phyloP scores from a whole-genome alignment of 2,329 filamentous ascomycete genomes.

The Tricladium varicosporioides region DNA sequence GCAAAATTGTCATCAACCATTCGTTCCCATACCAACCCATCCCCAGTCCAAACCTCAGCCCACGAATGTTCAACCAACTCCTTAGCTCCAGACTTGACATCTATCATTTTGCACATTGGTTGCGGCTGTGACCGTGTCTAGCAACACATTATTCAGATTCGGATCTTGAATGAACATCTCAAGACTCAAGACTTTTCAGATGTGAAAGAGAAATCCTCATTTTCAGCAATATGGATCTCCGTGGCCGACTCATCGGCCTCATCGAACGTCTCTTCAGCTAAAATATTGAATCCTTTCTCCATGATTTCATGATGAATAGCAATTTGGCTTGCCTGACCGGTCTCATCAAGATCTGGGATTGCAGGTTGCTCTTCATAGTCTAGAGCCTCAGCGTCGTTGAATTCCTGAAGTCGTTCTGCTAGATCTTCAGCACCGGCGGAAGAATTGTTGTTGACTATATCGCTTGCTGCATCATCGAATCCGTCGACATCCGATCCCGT shows the following conservation, averaged over 20 bases:
- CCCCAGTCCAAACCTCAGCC: not conserved
- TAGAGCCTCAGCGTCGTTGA: too few relatives aligned
- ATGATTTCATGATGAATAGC: slow-evolving; percentile 19
- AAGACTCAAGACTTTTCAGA: not conserved
- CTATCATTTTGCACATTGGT: not conserved
- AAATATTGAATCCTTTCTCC: slow-evolving; percentile 7
- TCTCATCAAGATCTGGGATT: slow-evolving; percentile 30
- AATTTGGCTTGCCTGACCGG: slow-evolving; percentile 18
- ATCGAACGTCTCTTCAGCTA: slow-evolving; percentile 13
- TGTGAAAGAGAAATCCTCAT: slow-evolving; percentile 22
- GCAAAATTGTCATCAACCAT: not conserved
- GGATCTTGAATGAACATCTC: slow-evolving; percentile 21
- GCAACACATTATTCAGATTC: not conserved
- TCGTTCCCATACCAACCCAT: not conserved
- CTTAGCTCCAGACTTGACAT: not conserved
- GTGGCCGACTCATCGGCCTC: slow-evolving; percentile 29
- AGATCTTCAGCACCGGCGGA: slow-evolving; percentile 31
- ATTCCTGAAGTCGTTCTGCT: not conserved
- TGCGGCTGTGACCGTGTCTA: not conserved
- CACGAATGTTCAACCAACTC: not conserved
- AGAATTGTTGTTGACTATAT: slow-evolving; percentile 31
- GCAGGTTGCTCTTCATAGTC: too few relatives aligned
- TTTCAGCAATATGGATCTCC: slow-evolving; percentile 34
- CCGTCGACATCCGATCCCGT: slow-evolving; percentile 28
- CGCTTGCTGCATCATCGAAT: slow-evolving; percentile 25